Conservation (phyloP, 208 protist species). For the Polymyxa betae region DNA sequence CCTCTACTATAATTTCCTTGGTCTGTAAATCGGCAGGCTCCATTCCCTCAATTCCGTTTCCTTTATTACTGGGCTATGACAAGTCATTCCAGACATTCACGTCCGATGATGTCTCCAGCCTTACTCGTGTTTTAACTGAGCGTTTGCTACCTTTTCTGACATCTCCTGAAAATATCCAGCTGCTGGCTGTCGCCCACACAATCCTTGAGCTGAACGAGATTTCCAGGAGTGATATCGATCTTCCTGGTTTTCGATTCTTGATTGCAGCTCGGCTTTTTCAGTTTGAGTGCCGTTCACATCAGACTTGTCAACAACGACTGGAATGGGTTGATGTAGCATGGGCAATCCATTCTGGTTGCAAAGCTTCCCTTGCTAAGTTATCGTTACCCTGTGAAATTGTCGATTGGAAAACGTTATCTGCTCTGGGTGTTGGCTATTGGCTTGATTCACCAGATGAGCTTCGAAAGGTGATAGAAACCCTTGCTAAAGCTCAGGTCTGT, state of each 20-base stretch:
- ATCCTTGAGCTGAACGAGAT: neutral
- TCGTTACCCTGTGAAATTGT: neutral
- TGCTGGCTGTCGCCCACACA: neutral
- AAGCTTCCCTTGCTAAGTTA: neutral
- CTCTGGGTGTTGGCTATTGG: constrained; percentile 36
- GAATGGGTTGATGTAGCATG: neutral
- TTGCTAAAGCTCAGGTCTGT: neutral
- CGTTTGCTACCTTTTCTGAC: constrained; percentile 7
- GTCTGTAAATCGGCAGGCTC: neutral
- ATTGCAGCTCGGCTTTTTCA: constrained; percentile 21
- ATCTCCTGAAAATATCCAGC: constrained; percentile 27
- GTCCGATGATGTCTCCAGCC: neutral
- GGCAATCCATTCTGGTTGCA: neutral
- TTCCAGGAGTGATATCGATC: neutral
- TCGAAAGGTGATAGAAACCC: neutral
- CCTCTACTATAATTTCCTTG: neutral
- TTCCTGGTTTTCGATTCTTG: neutral
- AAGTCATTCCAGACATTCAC: neutral
- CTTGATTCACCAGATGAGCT: neutral
- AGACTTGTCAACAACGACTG: neutral
- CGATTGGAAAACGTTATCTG: neutral
- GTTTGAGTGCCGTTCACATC: neutral
- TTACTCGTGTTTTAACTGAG: neutral
- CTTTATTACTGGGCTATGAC: neutral
- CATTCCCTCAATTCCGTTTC: neutral